phyloP scores from a whole-genome alignment of 345 rosid species.

The Eucalyptus coolabah region DNA sequence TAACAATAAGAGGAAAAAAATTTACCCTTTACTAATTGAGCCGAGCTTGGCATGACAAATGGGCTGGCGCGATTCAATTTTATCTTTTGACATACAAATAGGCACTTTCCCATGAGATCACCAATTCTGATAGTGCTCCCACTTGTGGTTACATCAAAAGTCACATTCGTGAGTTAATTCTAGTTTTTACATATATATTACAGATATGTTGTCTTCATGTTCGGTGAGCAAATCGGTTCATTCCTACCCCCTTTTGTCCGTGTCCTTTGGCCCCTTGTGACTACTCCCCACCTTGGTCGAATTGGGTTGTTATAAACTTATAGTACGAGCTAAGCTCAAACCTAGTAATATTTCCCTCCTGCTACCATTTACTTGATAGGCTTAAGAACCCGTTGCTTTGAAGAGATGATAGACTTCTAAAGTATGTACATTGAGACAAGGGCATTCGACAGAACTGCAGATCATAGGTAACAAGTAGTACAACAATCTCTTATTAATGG shows the following conservation, averaged over 20 bases:
- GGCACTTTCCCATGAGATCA: too few species aligned
- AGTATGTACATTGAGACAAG: neutral
- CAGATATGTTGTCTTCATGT: rapidly evolving
- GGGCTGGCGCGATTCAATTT: too few species aligned
- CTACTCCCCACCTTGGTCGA: too few species aligned
- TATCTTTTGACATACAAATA: too few species aligned
- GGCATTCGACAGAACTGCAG: neutral
- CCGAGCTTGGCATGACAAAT: too few species aligned
- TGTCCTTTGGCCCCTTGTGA: too few species aligned
- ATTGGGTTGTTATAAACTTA: too few species aligned
- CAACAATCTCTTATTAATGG: neutral
- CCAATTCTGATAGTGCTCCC: rapidly evolving
- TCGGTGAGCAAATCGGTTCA: too few species aligned
- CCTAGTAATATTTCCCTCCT: neutral
- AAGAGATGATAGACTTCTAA: neutral
- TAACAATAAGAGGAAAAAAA: too few species aligned
- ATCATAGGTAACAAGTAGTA: neutral
- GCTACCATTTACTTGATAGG: neutral
- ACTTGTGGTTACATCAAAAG: too few species aligned
- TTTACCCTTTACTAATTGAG: too few species aligned
- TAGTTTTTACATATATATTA: too few species aligned
- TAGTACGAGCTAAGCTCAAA: neutral
- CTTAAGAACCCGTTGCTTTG: neutral
- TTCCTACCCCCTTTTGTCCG: rapidly evolving
- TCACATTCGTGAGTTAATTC: rapidly evolving